These are phyloP conservation scores for Beauveria australis DNA, from an alignment of 2,329 filamentous ascomycete genomes.

Conservation along the genomic window DNA sequence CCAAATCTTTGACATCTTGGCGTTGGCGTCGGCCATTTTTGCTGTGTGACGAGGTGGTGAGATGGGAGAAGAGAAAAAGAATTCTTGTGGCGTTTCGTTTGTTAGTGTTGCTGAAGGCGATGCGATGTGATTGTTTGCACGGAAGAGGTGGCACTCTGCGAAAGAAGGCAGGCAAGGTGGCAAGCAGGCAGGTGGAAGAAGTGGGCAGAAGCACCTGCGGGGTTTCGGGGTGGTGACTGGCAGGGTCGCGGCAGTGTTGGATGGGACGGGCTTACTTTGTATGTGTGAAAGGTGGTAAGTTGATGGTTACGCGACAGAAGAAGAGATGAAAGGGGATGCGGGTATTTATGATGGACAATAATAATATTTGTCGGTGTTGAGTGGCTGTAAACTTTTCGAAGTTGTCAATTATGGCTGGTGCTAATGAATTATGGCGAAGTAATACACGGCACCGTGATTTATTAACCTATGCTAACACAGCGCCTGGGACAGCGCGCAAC, in stretches of 20 bases:
- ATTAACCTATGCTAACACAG: neutral
- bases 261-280: neutral
- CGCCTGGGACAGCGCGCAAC: neutral
- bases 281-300: neutral
- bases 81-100: neutral
- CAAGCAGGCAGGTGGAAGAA: neutral
- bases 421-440: too few species aligned
- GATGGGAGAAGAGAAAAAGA: neutral
- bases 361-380: too few species aligned
- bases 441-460: too few species aligned
- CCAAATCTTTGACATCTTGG: constrained; percentile 33
- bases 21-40: constrained; percentile 28
- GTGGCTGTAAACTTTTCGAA: too few species aligned
- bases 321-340: too few species aligned
- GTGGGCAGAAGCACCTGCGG: constrained; percentile 8
- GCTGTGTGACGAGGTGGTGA: neutral
- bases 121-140: neutral
- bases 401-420: too few species aligned
- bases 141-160: neutral
- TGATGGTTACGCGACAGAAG: too few species aligned
- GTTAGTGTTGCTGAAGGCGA: neutral
- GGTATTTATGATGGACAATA: too few species aligned
- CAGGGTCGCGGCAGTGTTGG: neutral
- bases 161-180: neutral
- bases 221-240: neutral